Base-by-base conservation (phyloP, 2,329 filamentous ascomycete genomes). In the Thielaviopsis ethacetica region DNA sequence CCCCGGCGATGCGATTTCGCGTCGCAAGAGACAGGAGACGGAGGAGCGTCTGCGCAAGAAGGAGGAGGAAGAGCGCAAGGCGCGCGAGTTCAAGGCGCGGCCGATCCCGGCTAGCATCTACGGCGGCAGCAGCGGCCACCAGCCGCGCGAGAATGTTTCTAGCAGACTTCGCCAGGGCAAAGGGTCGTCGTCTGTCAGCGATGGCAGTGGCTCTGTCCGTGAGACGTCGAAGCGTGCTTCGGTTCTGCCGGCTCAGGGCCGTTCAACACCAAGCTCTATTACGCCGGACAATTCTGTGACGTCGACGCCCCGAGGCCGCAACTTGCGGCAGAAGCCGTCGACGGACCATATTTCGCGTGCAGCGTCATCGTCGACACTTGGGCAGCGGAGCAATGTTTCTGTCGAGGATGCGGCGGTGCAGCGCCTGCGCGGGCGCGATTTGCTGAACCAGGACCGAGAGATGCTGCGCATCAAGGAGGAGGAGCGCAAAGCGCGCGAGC, bases 31-130 rank as follows among this genome's bases (percentile, higher is more conserved):
- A 63, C 74, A 83, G 69, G 72, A 80, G 65, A 73, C 75, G 58
- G 76, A 82, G 64, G 72, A 78, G 60, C 76, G 74, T 62, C 68
- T 84, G 51, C 76, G 71, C 62, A 74, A 73, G 3, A 74, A 83
- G 64, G 80, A 81, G 64, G 80, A 83, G 63, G 81, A 83, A 63
- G 78, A 81, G 62, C 76, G 72, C 24, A 79, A 74, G 67, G 75
- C 76, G 59, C 78, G 81, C 59, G 79, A 84, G 65, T 84, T 84
- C 72, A 85, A 83, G 67, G 82, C 81, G 5, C 75, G 75, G 41
- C 81, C 82, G 19, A 66, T 80, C 44, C 76, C 76, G 50, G 69
- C 72, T 57, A 76, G 71, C 58, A 66, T 73, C 19, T 65, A 65
- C n/a, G 69, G 68, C 9, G 69, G 72, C 1, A 68, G 69, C 53